Evolutionary conservation across 2,329 filamentous ascomycete species (phyloP).

Genomic region (Pseudovirgaria hyperparasitica): DNA sequence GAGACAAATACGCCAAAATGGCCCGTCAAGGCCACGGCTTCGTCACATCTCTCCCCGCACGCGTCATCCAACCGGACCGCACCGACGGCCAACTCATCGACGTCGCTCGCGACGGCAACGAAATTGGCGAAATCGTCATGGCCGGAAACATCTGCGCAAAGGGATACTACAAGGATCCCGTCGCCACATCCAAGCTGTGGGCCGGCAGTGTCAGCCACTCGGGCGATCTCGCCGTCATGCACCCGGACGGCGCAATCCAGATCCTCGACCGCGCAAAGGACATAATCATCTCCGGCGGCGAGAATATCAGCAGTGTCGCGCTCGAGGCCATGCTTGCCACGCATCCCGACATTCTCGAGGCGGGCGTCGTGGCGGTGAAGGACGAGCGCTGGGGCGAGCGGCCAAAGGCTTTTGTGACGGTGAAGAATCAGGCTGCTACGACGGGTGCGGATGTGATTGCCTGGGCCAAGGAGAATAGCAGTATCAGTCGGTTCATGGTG

Average conservation of each 20-base stretch:
- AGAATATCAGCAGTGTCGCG: constrained; percentile 92
- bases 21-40: constrained; percentile 90
- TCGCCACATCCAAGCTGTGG: constrained; percentile 77
- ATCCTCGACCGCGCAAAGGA: constrained; percentile 93
- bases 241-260: constrained; percentile 79
- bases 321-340: constrained; percentile 80
- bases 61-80: constrained; percentile 70
- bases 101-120: constrained; percentile 56
- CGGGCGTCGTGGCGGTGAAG: constrained; percentile 74
- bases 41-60: constrained; percentile 65
- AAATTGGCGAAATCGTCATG: constrained; percentile 79
- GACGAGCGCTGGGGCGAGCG: constrained; percentile 91
- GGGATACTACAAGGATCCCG: constrained; percentile 83
- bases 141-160: constrained; percentile 82
- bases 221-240: constrained; percentile 87
- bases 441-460: constrained; percentile 58
- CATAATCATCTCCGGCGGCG: constrained; percentile 94
- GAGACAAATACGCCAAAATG: constrained; percentile 81
- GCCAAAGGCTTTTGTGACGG: constrained; percentile 87
- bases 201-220: constrained; percentile 77
- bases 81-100: constrained; percentile 54
- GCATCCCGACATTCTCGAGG: constrained; percentile 83
- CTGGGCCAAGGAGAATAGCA: constrained; percentile 72
- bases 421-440: constrained; percentile 52
- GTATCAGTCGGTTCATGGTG: constrained; percentile 86